phyloP scores from a whole-genome alignment of 257 asterid genomes.

The Primulina tabacum region DNA sequence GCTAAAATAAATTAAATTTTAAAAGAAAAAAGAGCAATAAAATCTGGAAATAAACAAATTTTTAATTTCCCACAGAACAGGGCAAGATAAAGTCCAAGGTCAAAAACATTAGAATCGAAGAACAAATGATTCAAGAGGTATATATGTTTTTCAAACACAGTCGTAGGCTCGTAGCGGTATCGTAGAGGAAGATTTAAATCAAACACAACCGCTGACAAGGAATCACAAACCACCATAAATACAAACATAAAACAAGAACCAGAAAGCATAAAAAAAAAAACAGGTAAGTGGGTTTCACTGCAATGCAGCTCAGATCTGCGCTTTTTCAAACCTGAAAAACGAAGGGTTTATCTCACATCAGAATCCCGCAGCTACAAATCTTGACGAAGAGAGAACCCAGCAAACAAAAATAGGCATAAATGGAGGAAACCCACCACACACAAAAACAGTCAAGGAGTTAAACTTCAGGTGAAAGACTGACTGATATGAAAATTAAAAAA shows the following conservation, averaged over 20 bases:
- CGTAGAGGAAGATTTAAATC: background rate
- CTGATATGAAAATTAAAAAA: conserved; percentile 34
- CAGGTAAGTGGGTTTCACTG: conserved; percentile 12
- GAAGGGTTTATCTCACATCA: background rate
- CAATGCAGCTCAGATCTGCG: conserved; percentile 52
- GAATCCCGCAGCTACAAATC: conserved; percentile 6
- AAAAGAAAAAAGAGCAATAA: background rate
- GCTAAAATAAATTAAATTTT: too few relatives aligned
- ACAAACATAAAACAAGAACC: conserved; percentile 7
- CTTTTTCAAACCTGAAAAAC: conserved; percentile 29
- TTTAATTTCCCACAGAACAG: conserved; percentile 5
- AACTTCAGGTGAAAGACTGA: conserved; percentile 27
- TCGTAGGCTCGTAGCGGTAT: background rate
- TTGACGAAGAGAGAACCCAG: conserved; percentile 9
- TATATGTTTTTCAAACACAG: background rate
- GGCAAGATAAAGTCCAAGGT: background rate
- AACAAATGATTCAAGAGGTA: background rate
- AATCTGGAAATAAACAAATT: conserved; percentile 12
- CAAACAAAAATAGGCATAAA: background rate
- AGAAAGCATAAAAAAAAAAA: background rate
- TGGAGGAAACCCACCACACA: background rate
- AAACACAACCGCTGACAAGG: conserved; percentile 7
- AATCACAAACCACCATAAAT: conserved; percentile 16
- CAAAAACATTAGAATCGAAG: background rate
- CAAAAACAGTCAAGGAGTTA: background rate